A percentile compares a stretch with the other conserved stretches of the same genome.
Conservation (phyloP, 345 rosid species). For the Brassica nigra region DNA sequence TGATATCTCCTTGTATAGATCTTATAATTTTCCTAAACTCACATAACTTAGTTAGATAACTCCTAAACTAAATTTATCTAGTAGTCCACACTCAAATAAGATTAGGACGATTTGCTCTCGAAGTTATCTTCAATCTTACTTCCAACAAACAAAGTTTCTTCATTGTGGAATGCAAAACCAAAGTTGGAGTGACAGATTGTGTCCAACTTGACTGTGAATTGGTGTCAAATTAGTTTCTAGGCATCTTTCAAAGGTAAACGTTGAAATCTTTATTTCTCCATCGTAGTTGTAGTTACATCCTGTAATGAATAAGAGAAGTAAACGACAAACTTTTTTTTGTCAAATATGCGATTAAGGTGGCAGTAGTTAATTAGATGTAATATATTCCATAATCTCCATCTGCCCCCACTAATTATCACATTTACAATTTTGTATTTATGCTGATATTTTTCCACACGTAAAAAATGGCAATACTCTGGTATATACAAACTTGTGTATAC, state of each 20-base stretch:
- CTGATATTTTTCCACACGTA: background rate
- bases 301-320: background rate
- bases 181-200: slow-evolving; percentile 6
- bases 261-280: background rate
- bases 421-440: slow-evolving; percentile 7
- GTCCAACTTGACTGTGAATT: background rate
- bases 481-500: background rate
- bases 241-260: slow-evolving; percentile 6
- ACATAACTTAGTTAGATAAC: too few species aligned
- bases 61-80: too few species aligned
- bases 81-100: too few species aligned
- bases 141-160: background rate
- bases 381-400: slow-evolving; percentile 33
- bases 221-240: background rate
- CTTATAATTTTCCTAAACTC: background rate
- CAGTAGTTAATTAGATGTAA: slow-evolving; percentile 32
- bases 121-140: too few species aligned
- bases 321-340: background rate
- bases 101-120: too few species aligned
- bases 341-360: slow-evolving; percentile 37
- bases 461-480: background rate
- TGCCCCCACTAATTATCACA: slow-evolving; percentile 34
- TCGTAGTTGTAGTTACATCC: background rate
- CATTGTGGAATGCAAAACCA: background rate
- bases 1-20: background rate